A percentile compares a stretch with the other conserved stretches of the same genome.
These are phyloP conservation scores for Marchantia polymorpha DNA, from an alignment of 225 moss, liverwort and hornwort species.

Conservation along the genomic window DNA sequence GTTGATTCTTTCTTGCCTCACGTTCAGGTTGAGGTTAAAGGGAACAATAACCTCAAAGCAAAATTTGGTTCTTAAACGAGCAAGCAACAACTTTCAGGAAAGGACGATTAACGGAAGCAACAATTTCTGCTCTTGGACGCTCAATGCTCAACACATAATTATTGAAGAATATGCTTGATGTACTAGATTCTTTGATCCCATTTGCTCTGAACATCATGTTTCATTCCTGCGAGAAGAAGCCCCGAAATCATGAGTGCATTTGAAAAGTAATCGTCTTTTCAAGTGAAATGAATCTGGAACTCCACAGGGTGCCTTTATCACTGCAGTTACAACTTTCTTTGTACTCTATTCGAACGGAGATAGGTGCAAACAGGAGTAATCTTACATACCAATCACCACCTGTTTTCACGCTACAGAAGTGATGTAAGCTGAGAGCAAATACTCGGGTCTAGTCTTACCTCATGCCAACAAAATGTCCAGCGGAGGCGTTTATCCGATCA, in stretches of 20 bases:
- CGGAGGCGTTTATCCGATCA: conserved; percentile 45
- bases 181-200: background rate
- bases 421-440: background rate
- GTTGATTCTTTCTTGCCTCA: background rate
- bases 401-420: background rate
- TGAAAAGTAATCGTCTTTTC: too few relatives aligned
- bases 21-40: background rate
- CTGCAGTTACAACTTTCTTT: background rate
- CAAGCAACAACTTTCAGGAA: conserved; percentile 6
- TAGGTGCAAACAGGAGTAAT: background rate
- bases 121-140: conserved; percentile 1
- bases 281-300: background rate
- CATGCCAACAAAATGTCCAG: conserved; percentile 35
- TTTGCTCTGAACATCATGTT: conserved; percentile 6
- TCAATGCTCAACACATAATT: conserved; percentile 14
- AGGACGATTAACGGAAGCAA: background rate
- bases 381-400: background rate
- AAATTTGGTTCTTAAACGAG: conserved; percentile 4
- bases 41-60: conserved; percentile 8
- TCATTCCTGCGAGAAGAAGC: background rate
- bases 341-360: background rate
- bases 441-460: conserved; percentile 32
- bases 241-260: background rate
- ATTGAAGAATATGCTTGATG: background rate
- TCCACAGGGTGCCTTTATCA: background rate